Evolutionary conservation across 306 rosid genomes (phyloP).

Genomic region (Trifolium fragiferum): DNA sequence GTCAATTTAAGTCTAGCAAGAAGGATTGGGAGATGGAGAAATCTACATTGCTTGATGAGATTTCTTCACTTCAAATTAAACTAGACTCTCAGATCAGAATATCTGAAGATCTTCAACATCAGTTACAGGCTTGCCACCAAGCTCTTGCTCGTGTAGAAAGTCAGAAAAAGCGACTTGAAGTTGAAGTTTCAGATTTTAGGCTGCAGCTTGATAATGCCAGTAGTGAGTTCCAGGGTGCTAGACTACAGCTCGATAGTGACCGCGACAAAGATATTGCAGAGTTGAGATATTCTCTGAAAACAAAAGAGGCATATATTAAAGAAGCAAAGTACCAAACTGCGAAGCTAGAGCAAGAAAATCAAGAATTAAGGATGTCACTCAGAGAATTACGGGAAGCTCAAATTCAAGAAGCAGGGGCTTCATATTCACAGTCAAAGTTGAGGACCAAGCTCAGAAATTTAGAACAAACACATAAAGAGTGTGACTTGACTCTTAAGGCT

Average conservation of each 20-base stretch:
- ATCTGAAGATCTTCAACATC: constrained; percentile 63
- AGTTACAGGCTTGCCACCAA: constrained; percentile 60
- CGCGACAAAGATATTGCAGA: constrained; percentile 66
- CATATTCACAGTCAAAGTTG: constrained; percentile 68
- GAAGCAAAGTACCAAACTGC: constrained; percentile 60
- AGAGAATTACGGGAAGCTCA: constrained; percentile 81
- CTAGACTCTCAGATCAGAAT: constrained; percentile 67
- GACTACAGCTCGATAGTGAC: constrained; percentile 49
- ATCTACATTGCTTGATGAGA: constrained; percentile 63
- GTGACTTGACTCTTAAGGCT: constrained; percentile 55
- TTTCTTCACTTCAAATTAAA: constrained; percentile 62
- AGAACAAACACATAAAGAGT: constrained; percentile 64
- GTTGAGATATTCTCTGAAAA: constrained; percentile 58
- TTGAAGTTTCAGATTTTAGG: constrained; percentile 65
- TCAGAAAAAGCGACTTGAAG: constrained; percentile 66
- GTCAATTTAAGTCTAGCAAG: constrained; percentile 54
- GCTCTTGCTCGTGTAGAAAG: constrained; percentile 80
- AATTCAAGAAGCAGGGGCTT: constrained; percentile 71
- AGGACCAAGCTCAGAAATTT: constrained; percentile 61
- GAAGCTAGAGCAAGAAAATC: constrained; percentile 74
- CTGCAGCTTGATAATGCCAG: constrained; percentile 43
- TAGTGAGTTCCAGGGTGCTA: constrained; percentile 53
- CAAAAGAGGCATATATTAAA: constrained; percentile 61
- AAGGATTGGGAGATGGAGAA: constrained; percentile 74
- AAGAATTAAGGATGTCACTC: constrained; percentile 55